Evolutionary conservation across 2,329 filamentous ascomycete genomes (phyloP), one percentile per base, ranked within the genome.

Genomic region (Botrytis tulipae): DNA sequence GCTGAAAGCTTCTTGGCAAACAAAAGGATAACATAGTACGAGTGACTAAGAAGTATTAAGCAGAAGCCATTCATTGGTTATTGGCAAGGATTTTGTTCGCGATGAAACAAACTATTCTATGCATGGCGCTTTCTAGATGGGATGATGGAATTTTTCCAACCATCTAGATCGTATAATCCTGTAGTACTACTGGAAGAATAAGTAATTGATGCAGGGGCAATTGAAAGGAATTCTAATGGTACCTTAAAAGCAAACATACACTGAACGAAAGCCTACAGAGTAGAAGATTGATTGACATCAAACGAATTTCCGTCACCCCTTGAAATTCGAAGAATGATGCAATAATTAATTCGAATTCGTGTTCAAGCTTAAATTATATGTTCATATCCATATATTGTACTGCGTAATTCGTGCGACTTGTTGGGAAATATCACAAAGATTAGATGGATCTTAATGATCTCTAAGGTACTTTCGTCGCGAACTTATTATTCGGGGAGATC

Each of bases 11-110:
- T 67, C 65, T 67, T 67, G 65, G 65, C 65, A 22, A 40, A 18
- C 32, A 54, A 12, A 20, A 57, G 18, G 12, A 20, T 66, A 18
- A 32, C 35, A 8, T 68, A 42, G 35, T 59, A 69, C n/a, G 22
- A 57, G 32, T 69, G 48, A 69, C 66, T 69, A 69, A 57, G 29
- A 57, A 48, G 18, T 42, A 42, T 42, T 37, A 32, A 57, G 22
- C 14, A 10, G 20, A 32, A 32, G 18, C 35, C 18, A 32, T 57
- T 7, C n/a, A 57, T 69, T 69, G 48, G 66, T 57, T 69, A 20
- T 32, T 42, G 25, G 2, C n/a, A n/a, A 69, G 66, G 48, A 44
- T 69, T 57, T 32, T 5, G 20, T 7, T 32, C 4, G 20, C 35
- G 8, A 32, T 69, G 66, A 69, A 69, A 69, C 66, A 32, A 22